A percentile compares a stretch with the other conserved stretches of the same genome.
phyloP scores from a whole-genome alignment of 2,329 filamentous ascomycete species.

The Venturia nashicola region DNA sequence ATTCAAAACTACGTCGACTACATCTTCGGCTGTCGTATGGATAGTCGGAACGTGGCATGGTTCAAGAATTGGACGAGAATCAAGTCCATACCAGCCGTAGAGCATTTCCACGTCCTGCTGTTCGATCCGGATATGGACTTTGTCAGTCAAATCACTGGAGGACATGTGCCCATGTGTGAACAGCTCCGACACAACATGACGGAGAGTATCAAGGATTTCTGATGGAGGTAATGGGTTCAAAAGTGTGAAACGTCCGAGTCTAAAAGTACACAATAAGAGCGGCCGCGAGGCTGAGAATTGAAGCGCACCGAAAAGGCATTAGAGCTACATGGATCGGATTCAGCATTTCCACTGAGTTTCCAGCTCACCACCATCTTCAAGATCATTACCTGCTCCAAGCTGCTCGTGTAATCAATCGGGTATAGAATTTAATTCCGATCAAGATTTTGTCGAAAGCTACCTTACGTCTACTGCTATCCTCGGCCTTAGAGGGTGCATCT shows the following conservation, averaged over 20 bases:
- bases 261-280: neutral
- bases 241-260: neutral
- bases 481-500: too few relatives aligned
- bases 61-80: slow-evolving; percentile 85
- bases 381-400: too few relatives aligned
- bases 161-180: slow-evolving; percentile 43
- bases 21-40: slow-evolving; percentile 47
- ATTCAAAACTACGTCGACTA: slow-evolving; percentile 60
- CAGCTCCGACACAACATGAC: neutral
- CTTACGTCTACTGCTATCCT: neutral
- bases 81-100: slow-evolving; percentile 75
- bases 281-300: neutral
- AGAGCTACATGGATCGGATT: neutral
- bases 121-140: slow-evolving; percentile 62
- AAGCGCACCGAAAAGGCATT: neutral
- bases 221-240: neutral
- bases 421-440: neutral
- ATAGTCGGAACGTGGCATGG: slow-evolving; percentile 54
- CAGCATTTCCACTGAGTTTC: neutral
- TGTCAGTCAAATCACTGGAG: slow-evolving; percentile 56
- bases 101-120: slow-evolving; percentile 94
- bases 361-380: neutral
- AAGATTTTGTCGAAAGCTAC: neutral
- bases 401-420: neutral
- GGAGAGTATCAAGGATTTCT: neutral